These are phyloP conservation scores for Ochromonas danica DNA, from an alignment of 108 stramenopile genomes.

Conservation along the genomic window DNA sequence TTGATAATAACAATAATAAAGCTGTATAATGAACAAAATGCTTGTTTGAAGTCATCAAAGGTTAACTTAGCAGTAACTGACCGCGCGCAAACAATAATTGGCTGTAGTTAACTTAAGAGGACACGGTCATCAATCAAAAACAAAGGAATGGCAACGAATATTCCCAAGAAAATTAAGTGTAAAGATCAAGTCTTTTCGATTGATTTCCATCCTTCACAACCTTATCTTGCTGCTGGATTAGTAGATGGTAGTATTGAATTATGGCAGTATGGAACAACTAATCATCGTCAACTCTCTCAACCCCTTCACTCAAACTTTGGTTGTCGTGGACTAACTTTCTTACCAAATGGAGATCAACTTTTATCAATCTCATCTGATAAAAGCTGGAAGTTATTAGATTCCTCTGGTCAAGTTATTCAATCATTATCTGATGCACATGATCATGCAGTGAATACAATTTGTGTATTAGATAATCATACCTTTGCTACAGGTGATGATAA, in stretches of 20 bases:
- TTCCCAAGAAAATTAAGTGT: no score
- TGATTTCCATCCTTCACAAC: not conserved
- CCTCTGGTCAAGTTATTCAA: not conserved
- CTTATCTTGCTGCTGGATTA: not conserved
- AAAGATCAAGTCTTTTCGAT: not conserved
- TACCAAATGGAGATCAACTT: not conserved
- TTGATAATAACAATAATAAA: no score
- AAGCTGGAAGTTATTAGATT: not conserved
- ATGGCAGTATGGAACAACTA: not conserved
- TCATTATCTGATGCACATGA: not conserved
- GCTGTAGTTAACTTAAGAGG: no score
- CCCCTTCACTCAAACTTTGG: not conserved
- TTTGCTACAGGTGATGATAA: constrained; percentile 65
- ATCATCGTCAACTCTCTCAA: not conserved
- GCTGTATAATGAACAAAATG: no score
- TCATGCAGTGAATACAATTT: not conserved
- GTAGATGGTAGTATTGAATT: not conserved
- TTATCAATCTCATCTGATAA: constrained; percentile 1
- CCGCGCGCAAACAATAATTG: no score
- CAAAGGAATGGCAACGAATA: no score
- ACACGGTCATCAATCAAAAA: no score
- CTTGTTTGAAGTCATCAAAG: no score
- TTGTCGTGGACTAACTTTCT: not conserved
- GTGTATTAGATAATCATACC: not conserved
- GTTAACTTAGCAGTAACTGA: no score